Base-by-base conservation (phyloP, 2,329 filamentous ascomycete species). In the Paecilomyces sp. region DNA sequence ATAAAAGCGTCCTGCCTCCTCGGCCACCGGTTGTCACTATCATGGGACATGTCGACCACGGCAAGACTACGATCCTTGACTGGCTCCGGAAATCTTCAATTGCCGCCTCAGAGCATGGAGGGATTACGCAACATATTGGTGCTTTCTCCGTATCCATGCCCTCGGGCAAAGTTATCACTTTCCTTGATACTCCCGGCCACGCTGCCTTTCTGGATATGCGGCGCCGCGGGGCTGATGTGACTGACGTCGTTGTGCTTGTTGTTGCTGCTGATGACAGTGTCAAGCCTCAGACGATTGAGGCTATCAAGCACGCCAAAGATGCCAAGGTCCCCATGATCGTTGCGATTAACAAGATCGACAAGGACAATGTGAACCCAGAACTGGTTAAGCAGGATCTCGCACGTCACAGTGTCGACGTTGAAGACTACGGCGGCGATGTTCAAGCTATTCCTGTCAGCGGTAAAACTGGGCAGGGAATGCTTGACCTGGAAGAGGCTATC, bases 11-110 rank as follows among this genome's bases (percentile, higher is more conserved):
- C 13, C 76, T 97, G 7, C 91, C 92, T 1, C 75, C 80, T 34
- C 85, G 95, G 15, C 93, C 94, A 7, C 95, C 94, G 0, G 91
- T 99, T 36, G 92, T 99, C 47, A 97, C 95, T 0, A 99, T 99
- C 70, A 99, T 99, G 95, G 94, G 94, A 2, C 94, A 99, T 65
- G 94, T 99, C 67, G 95, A 99, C 72, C 94, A 99, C 73, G 94
- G 94, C 58, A 99, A 99, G 79, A 99, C 94, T 0, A 99, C 95
- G 0, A 87, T 99, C 51, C 81, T 99, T 9, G 94, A 99, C 72
- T 97, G 88, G 77, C 80, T 99, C 53, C 89, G 94, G 41, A 95
- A 96, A 67, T 94, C 92, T 1, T 97, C 92, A 6, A 86, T 99
- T 52, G 95, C 88, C 51, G 91, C 91, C 5, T 86, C 89, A 58